Evolutionary conservation across 768 basidiomycete genomes (phyloP), one percentile per base, ranked within the genome.

Genomic region (Mycena vulgaris): DNA sequence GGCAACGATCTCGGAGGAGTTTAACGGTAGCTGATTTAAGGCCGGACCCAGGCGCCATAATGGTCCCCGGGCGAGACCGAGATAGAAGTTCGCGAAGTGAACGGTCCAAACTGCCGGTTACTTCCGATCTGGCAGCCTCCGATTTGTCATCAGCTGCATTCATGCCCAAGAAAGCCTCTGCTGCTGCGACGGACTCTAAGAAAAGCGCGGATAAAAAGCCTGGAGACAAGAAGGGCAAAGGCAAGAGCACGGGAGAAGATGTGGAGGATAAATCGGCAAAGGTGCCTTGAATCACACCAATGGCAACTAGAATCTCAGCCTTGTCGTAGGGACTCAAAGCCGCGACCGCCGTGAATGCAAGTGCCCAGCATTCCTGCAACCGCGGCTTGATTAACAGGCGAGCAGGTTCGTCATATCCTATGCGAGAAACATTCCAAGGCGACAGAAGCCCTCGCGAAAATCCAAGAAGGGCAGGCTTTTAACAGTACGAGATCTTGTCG

Each of bases 341-440:
- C 30, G 95, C 94, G 14, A 95, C 89, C 9, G 90, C 95, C 31
- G 83, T 96, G 42, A 95, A 95, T 77, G 71, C 61, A 66, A 66
- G 71, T 62, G 19, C 14, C 6, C 39, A 39, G 3, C 45, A 30
- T 9, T 10, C 39, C 51, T 16, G 19, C 21, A 14, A 30, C 23
- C 25, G n/a, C 23, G 33, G 48, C 23, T 65, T 35, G 14, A 59
- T 35, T 63, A 25, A 58, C 37, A 27, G n/a, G 21, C 37, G 17
- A 28, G 14, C 51, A 73, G 71, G 94, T 96, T 33, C 90, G 95
- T 31, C 95, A 96, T 78, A 94, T 96, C 48, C 83, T 96, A 25
- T 96, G 95, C 79, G 95, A 96, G 81, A 96, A 95, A 75, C 92
- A 95, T 63, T 91, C 93, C 10, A 94, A 88, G 75, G 93, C 91